Conservation (phyloP, 257 asterid species). For the Gentiana dahurica region DNA sequence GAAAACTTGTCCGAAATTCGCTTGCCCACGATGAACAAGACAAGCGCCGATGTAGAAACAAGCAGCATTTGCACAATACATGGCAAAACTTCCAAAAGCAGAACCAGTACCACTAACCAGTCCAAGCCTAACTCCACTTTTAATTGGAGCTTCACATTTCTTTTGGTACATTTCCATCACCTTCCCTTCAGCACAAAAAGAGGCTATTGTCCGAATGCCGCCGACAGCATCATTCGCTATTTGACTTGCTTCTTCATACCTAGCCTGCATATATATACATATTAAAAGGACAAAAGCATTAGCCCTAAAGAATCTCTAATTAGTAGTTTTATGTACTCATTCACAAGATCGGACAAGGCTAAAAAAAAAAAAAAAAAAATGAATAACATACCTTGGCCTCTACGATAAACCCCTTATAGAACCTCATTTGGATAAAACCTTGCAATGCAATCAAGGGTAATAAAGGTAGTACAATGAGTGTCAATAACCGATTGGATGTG, state of each 20-base stretch:
- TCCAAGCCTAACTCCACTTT: constrained; percentile 12
- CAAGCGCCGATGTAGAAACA: constrained; percentile 24
- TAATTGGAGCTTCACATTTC: constrained; percentile 13
- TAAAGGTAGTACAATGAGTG: constrained; percentile 16
- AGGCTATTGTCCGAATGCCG: constrained; percentile 17
- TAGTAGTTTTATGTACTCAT: not conserved
- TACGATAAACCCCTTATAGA: constrained; percentile 6
- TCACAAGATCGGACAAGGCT: not conserved
- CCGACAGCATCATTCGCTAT: constrained; percentile 24
- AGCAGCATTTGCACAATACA: constrained; percentile 11
- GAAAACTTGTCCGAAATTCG: constrained; percentile 52
- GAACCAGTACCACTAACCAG: constrained; percentile 9
- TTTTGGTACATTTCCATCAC: constrained; percentile 18
- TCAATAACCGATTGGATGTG: constrained; percentile 15
- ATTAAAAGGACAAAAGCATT: not conserved
- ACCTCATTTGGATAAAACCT: constrained; percentile 10
- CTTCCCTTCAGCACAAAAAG: constrained; percentile 23
- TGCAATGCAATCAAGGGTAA: constrained; percentile 10
- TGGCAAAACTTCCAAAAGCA: constrained; percentile 15
- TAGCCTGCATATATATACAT: constrained; percentile 6
- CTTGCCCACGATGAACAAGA: constrained; percentile 21
- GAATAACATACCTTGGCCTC: constrained; percentile 12
- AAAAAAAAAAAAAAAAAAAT: too few species aligned
- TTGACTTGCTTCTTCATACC: constrained; percentile 17
- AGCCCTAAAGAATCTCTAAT: not conserved